phyloP scores from a whole-genome alignment of 768 basidiomycete genomes.

The Lentinula detonsa region DNA sequence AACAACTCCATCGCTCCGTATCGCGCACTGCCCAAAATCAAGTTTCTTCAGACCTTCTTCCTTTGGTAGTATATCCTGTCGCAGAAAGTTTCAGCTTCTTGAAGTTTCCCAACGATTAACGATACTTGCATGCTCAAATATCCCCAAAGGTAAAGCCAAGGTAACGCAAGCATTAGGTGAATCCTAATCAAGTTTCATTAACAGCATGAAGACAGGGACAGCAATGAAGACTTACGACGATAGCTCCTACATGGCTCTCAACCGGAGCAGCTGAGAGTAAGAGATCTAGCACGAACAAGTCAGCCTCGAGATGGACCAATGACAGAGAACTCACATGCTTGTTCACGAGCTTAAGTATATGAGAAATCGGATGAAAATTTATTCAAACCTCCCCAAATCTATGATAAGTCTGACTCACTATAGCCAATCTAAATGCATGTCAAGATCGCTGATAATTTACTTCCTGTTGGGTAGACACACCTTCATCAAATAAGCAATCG shows the following conservation, averaged over 20 bases:
- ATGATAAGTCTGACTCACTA: conserved; percentile 36
- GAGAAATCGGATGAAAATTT: no score
- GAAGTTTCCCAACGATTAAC: background rate
- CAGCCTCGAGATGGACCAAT: background rate
- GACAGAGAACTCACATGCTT: conserved; percentile 49
- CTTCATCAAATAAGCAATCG: conserved; percentile 69
- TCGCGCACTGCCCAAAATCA: conserved; percentile 60
- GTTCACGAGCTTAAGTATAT: conserved; percentile 53
- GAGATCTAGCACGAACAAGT: conserved; percentile 36
- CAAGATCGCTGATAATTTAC: no score
- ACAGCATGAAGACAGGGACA: background rate
- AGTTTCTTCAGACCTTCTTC: conserved; percentile 55
- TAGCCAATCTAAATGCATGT: conserved; percentile 49
- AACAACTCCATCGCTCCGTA: conserved; percentile 52
- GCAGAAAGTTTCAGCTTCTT: background rate
- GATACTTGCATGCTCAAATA: conserved; percentile 59
- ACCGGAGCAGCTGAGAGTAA: conserved; percentile 65
- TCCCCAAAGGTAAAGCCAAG: conserved; percentile 66
- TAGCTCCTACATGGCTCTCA: conserved; percentile 63
- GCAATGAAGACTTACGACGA: conserved; percentile 46
- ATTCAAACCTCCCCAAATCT: no score
- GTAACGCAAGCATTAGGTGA: conserved; percentile 78
- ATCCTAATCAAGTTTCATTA: conserved; percentile 33
- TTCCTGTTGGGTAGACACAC: conserved; percentile 19
- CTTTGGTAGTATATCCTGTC: conserved; percentile 62